These are phyloP conservation scores for Epichloe typhina DNA, from an alignment of 2,329 filamentous ascomycete genomes.

Conservation along the genomic window DNA sequence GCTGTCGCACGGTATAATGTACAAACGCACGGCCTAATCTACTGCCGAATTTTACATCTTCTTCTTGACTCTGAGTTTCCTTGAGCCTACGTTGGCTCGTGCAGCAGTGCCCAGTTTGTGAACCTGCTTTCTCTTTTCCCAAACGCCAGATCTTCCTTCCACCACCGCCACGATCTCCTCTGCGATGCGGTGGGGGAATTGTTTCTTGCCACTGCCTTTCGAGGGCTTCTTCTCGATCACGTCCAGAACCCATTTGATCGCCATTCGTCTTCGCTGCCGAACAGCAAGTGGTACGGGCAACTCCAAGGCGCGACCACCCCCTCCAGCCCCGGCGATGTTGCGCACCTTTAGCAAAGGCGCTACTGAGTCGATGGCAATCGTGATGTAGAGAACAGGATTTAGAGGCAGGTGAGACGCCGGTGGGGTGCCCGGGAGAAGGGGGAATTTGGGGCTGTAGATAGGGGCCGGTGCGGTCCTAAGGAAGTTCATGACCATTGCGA, in stretches of 20 bases:
- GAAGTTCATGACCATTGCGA: constrained; percentile 68
- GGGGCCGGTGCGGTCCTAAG: constrained; percentile 78
- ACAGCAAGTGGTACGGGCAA: constrained; percentile 65
- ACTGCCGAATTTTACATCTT: constrained; percentile 14
- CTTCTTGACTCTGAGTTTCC: constrained; percentile 23
- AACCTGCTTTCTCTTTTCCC: constrained; percentile 65
- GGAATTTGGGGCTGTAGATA: constrained; percentile 54
- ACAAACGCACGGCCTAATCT: background rate
- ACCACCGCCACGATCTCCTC: constrained; percentile 79
- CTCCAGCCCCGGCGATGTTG: constrained; percentile 61
- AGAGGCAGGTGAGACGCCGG: constrained; percentile 70
- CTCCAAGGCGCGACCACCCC: constrained; percentile 74
- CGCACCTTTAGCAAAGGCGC: constrained; percentile 76
- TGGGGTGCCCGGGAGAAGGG: constrained; percentile 63
- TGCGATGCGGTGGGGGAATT: constrained; percentile 62
- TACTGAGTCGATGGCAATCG: constrained; percentile 81
- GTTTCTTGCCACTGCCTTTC: constrained; percentile 54
- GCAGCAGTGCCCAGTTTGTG: constrained; percentile 73
- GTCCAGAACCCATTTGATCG: constrained; percentile 82
- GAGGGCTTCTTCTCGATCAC: constrained; percentile 67
- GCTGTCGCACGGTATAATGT: background rate
- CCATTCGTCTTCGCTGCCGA: constrained; percentile 63
- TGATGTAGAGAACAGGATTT: constrained; percentile 81
- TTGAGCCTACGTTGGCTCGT: constrained; percentile 54
- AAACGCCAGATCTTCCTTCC: constrained; percentile 71